phyloP scores from a whole-genome alignment of 2,329 filamentous ascomycete species.

The Drechmeria coniospora region DNA sequence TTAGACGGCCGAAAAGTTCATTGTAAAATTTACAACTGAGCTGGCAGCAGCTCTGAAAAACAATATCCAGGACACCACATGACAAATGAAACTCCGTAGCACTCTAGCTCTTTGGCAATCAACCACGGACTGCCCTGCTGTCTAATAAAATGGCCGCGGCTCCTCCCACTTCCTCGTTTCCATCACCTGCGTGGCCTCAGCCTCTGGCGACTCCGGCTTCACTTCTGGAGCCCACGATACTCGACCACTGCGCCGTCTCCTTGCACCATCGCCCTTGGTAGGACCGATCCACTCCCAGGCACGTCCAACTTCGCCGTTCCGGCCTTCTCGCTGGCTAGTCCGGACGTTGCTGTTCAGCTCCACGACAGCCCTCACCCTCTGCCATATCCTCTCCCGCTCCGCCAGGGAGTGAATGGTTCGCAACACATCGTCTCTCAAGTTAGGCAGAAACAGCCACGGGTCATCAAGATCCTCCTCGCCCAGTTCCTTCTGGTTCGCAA shows the following conservation, averaged over 20 bases:
- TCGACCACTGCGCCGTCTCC: conserved; percentile 36
- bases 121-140: neutral
- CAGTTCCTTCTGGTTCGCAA: conserved; percentile 73
- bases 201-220: conserved; percentile 16
- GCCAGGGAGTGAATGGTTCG: conserved; percentile 63
- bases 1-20: no score
- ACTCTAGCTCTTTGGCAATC: no score
- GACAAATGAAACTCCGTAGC: no score
- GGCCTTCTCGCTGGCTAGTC: conserved; percentile 51
- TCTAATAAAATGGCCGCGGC: conserved; percentile 24
- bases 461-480: conserved; percentile 55
- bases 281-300: conserved; percentile 59
- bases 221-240: conserved; percentile 29
- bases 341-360: conserved; percentile 90
- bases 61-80: no score
- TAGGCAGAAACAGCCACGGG: conserved; percentile 70
- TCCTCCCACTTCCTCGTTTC: conserved; percentile 26
- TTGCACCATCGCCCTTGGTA: conserved; percentile 25
- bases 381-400: conserved; percentile 71
- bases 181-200: conserved; percentile 6
- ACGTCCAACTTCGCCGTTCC: conserved; percentile 48
- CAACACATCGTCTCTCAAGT: conserved; percentile 82
- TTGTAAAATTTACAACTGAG: no score
- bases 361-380: conserved; percentile 65
- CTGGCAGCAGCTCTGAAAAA: no score